A percentile compares a stretch with the other conserved stretches of the same genome.
phyloP scores from a whole-genome alignment of 306 rosid species.

The Clitoria ternatea region DNA sequence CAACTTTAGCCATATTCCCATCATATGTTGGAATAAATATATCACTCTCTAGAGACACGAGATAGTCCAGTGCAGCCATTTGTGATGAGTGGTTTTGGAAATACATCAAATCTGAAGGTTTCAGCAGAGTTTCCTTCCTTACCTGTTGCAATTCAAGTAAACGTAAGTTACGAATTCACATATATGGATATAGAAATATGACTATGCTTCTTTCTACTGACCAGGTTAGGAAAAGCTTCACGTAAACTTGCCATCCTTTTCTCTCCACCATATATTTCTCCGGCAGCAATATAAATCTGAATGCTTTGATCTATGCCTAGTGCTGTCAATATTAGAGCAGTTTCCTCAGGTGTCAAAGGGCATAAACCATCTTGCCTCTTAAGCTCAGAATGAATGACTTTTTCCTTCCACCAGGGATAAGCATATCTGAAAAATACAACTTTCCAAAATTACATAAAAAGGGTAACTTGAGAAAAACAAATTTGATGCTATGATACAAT shows the following conservation, averaged over 20 bases:
- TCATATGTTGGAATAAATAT: conserved; percentile 87
- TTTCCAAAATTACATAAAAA: conserved; percentile 4
- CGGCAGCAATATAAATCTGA: conserved; percentile 89
- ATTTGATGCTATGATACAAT: background rate
- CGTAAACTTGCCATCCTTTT: conserved; percentile 59
- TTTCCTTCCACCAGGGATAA: conserved; percentile 88
- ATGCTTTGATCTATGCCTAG: conserved; percentile 64
- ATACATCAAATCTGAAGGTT: conserved; percentile 66
- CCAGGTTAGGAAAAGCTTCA: conserved; percentile 72
- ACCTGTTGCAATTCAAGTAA: conserved; percentile 45
- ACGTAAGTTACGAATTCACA: background rate
- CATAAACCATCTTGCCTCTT: conserved; percentile 84
- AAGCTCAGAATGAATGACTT: conserved; percentile 67
- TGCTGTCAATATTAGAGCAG: conserved; percentile 58
- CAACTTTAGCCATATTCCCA: conserved; percentile 98
- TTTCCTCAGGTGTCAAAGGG: conserved; percentile 94
- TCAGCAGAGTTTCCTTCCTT: conserved; percentile 77
- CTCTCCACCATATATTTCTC: conserved; percentile 84
- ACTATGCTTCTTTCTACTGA: conserved; percentile 36
- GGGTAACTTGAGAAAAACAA: background rate
- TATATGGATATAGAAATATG: background rate
- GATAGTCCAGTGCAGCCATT: conserved; percentile 95
- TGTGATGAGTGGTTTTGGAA: conserved; percentile 87
- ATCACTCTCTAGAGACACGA: conserved; percentile 84
- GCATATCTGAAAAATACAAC: conserved; percentile 54